Base-by-base conservation (phyloP, 371 early-diverging fungal genomes). In the Apophysomyces variabilis region DNA sequence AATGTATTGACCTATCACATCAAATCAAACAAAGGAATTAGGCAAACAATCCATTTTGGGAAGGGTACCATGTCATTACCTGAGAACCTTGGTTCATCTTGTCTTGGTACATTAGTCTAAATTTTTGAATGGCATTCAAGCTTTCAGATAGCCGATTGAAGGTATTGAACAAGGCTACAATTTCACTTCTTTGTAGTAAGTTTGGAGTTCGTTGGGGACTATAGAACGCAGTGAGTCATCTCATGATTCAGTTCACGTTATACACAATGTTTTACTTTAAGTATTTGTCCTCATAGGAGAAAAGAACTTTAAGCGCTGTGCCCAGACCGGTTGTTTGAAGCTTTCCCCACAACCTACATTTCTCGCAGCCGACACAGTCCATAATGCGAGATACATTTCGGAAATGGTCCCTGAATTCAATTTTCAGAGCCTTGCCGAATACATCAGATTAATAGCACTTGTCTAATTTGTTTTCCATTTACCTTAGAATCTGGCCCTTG, bases 291-390 rank as follows among this genome's bases (percentile, higher is more conserved):
- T 89, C 92, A 73, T 90, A 94, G 1, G 95, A 93, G 74, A 99
- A 98, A 60, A 98, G 78, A 8, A 95, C 85, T 74, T 99, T 99
- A 21, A 99, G 80, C 1, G 99, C 98, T 1, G 97, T 96, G 56
- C 94, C 97, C 9, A 99, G 69, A 3, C 94, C 94, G 37, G 86
- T 76, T 13, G 90, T 89, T 71, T 95, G 93, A 21, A 91, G 68
- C 68, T 99, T 99, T 21, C 99, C 99, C 99, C 99, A 99, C 38
- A 99, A 80, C 60, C 95, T 80, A 72, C 99, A 99, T 76, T 98
- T 99, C 74, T 99, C 96, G 76, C 99, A 99, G 0, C 93, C 95
- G 14, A 99, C 96, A 72, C 99, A 98, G 76, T 98, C 98, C 97
- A 99, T 96, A 70, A 98, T 96, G 35, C 89, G 78, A 12, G 96